Percentiles rank a stretch among this genome's conserved stretches.
phyloP scores from a whole-genome alignment of 257 asterid species.

The Lycium barbarum region DNA sequence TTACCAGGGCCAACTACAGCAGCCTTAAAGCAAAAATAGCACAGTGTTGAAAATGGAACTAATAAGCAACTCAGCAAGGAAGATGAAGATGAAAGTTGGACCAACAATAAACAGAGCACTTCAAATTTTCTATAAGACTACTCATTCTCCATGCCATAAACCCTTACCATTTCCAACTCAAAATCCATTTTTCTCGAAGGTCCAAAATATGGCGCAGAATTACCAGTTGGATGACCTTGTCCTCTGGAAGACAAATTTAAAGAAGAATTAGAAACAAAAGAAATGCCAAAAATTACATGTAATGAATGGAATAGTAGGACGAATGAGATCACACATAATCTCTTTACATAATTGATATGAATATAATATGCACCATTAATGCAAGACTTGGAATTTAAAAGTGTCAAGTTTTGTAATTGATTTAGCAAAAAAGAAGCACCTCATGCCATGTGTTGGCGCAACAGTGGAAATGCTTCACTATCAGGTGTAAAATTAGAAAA shows the following conservation, averaged over 20 bases:
- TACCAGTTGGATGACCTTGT: conserved; percentile 75
- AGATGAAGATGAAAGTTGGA: conserved; percentile 1
- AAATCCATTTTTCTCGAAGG: conserved; percentile 96
- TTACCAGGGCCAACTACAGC: conserved; percentile 96
- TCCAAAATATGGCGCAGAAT: conserved; percentile 82
- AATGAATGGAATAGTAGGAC: conserved; percentile 18
- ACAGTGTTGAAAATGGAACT: neutral
- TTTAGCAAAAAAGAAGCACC: neutral
- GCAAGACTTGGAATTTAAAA: neutral
- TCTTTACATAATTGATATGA: neutral
- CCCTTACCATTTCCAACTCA: conserved; percentile 93
- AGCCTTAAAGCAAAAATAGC: conserved; percentile 57
- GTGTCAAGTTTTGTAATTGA: neutral
- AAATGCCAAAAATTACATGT: neutral
- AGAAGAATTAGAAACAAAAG: conserved; percentile 24
- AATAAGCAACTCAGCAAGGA: conserved; percentile 16
- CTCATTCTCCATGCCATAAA: neutral
- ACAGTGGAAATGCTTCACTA: neutral
- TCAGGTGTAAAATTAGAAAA: neutral
- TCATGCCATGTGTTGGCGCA: neutral
- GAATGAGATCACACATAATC: neutral
- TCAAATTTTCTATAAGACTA: neutral
- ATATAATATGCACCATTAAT: neutral
- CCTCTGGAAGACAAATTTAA: conserved; percentile 64
- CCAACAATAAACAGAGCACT: neutral